A percentile compares a stretch with the other conserved stretches of the same genome.
These are phyloP conservation scores for Malassezia caprae DNA, from an alignment of 1,284 basidiomycete species.

Conservation along the genomic window DNA sequence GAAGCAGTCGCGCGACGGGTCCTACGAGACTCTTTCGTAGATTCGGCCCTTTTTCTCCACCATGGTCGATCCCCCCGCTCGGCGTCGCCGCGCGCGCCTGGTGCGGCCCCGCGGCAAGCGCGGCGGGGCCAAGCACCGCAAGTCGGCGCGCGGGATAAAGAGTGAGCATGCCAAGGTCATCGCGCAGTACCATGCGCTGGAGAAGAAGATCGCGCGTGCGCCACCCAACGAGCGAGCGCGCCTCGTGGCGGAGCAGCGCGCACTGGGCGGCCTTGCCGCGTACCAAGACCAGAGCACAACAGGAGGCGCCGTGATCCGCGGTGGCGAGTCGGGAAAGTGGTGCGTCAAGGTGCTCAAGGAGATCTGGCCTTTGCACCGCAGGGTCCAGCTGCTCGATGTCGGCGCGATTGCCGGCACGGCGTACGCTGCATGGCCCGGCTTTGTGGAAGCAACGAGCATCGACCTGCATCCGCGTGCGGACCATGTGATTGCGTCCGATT, in stretches of 20 bases:
- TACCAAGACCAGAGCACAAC: constrained; percentile 40
- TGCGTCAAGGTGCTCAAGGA: constrained; percentile 28
- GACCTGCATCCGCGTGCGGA: constrained; percentile 49
- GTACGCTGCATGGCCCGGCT: constrained; percentile 42
- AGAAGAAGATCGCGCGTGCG: constrained; percentile 39
- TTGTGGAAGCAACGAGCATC: constrained; percentile 47
- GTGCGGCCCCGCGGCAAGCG: constrained; percentile 40
- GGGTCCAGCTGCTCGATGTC: constrained; percentile 48
- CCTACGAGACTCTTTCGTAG: constrained; percentile 23
- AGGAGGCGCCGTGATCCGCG: constrained; percentile 17
- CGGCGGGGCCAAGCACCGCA: constrained; percentile 36
- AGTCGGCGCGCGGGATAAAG: neutral
- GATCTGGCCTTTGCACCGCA: neutral
- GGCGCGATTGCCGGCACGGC: constrained; percentile 49
- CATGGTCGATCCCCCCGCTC: neutral
- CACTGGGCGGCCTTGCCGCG: constrained; percentile 32
- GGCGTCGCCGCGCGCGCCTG: constrained; percentile 5
- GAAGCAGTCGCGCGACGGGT: constrained; percentile 32
- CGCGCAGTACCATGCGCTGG: constrained; percentile 36
- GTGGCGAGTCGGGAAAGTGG: constrained; percentile 38
- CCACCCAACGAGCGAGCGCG: constrained; percentile 22
- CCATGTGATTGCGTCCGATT: constrained; percentile 46
- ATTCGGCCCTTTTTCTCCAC: neutral
- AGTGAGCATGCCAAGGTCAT: constrained; percentile 31
- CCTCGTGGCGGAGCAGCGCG: constrained; percentile 25